Percentiles rank a stretch among this genome's conserved stretches.
Evolutionary conservation across 2,329 filamentous ascomycete genomes (phyloP).

Genomic region (Exophiala mesophila): DNA sequence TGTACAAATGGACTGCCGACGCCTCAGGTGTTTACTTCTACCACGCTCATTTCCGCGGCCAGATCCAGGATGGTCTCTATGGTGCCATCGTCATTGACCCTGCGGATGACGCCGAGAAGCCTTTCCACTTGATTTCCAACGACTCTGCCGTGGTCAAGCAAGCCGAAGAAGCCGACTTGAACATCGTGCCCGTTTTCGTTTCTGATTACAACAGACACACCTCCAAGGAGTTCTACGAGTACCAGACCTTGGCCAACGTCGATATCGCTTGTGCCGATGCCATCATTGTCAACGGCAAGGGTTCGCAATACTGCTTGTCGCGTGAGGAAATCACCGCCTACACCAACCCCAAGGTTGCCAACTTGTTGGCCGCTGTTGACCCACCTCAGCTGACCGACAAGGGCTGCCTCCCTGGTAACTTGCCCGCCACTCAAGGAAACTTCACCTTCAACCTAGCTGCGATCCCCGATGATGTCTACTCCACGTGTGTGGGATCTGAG

Average conservation of each 20-base stretch:
- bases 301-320: conserved; percentile 50
- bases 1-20: conserved; percentile 53
- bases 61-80: conserved; percentile 65
- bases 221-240: conserved; percentile 41
- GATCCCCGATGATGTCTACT: conserved; percentile 43
- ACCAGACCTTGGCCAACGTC: conserved; percentile 29
- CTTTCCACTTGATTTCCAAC: conserved; percentile 48
- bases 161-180: conserved; percentile 48
- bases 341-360: conserved; percentile 31
- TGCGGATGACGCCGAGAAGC: conserved; percentile 35
- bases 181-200: conserved; percentile 47
- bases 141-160: conserved; percentile 39
- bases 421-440: conserved; percentile 29
- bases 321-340: conserved; percentile 42
- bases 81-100: conserved; percentile 59
- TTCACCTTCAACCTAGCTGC: conserved; percentile 36
- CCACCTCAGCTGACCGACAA: conserved; percentile 28
- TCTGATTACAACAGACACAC: conserved; percentile 56
- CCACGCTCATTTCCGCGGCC: conserved; percentile 60
- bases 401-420: conserved; percentile 35
- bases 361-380: conserved; percentile 26
- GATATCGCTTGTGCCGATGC: conserved; percentile 56
- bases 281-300: conserved; percentile 60
- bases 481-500: conserved; percentile 28
- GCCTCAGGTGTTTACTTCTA: conserved; percentile 59